Percentiles rank a stretch among this genome's conserved stretches.
phyloP scores from a whole-genome alignment of 73 alveolate genomes.

The Paramecium primaurelia region DNA sequence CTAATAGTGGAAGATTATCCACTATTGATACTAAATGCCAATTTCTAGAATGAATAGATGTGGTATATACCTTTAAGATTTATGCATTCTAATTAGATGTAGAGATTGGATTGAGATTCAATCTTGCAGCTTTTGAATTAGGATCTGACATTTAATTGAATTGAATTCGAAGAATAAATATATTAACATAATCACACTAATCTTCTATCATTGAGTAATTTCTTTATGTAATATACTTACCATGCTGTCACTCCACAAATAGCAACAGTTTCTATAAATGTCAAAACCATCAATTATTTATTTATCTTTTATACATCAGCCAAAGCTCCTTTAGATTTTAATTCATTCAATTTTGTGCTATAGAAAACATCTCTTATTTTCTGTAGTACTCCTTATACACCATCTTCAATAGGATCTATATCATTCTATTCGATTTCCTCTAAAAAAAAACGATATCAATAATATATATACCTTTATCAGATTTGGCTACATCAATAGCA shows the following conservation, averaged over 20 bases:
- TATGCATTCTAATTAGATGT: neutral
- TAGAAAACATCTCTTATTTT: neutral
- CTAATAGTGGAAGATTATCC: neutral
- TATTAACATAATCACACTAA: conserved; percentile 5
- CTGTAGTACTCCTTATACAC: neutral
- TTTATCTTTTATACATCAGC: neutral
- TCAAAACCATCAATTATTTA: neutral
- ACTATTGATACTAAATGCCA: neutral
- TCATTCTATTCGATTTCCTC: conserved; percentile 26
- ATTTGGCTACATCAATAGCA: conserved; percentile 18
- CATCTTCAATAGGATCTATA: conserved; percentile 47
- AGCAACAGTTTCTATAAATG: conserved; percentile 5
- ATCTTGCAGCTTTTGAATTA: neutral
- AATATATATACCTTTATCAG: neutral
- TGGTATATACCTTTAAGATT: neutral
- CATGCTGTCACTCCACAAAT: conserved; percentile 41
- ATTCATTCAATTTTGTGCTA: neutral
- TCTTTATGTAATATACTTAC: conserved; percentile 38
- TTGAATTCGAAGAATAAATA: neutral
- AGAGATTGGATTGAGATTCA: neutral
- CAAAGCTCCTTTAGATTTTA: conserved; percentile 21
- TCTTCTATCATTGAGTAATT: conserved; percentile 39
- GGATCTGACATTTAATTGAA: neutral
- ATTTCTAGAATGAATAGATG: neutral
- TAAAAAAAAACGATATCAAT: neutral